Evolutionary conservation across 1,284 basidiomycete genomes (phyloP), one percentile per base, ranked within the genome.

Genomic region (Papiliotrema laurentii): DNA sequence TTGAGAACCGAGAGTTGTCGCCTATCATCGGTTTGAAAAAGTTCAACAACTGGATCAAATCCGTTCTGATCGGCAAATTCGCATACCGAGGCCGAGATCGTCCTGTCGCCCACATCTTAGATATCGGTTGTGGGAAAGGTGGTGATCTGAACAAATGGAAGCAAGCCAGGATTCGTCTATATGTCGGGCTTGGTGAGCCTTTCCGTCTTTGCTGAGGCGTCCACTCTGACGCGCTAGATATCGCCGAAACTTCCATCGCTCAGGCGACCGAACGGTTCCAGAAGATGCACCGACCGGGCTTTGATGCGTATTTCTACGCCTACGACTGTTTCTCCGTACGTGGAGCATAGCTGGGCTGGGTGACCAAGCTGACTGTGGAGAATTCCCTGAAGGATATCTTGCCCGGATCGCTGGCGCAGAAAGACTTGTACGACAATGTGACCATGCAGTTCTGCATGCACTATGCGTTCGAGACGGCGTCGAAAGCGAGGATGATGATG

Each of bases 371-470:
- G 37, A 49, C 48, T 14, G 7, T n/a, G 5, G 56, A 79, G 73
- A 79, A 85, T 55, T 76, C 85, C 2, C 77, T 98, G 36, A 78
- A 80, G 9, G 80, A 82, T 40, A 83, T 80, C 16, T 80, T 97
- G n/a, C 78, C 86, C 0, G 77, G 79, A 0, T 75, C 80, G 14
- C 75, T 80, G 79, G 53, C 80, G 67, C 4, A 61, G 22, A 73
- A 77, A 14, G 57, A 73, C 16, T 51, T 69, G 58, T 97, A 97
- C 68, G 93, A 97, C 69, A 89, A 89, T 43, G 90, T 98, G 19
- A 88, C 89, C 2, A 87, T 97, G 86, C 96, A 99, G 69, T 99
- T 99, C 72, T 98, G 94, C 75, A 96, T 98, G 89, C 96, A 99
- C 72, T 98, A 99, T 67, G 96, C 94, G 7, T 98, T 97, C 71